Base-by-base conservation (phyloP, 2,329 filamentous ascomycete species). In the Phoma herbarum region DNA sequence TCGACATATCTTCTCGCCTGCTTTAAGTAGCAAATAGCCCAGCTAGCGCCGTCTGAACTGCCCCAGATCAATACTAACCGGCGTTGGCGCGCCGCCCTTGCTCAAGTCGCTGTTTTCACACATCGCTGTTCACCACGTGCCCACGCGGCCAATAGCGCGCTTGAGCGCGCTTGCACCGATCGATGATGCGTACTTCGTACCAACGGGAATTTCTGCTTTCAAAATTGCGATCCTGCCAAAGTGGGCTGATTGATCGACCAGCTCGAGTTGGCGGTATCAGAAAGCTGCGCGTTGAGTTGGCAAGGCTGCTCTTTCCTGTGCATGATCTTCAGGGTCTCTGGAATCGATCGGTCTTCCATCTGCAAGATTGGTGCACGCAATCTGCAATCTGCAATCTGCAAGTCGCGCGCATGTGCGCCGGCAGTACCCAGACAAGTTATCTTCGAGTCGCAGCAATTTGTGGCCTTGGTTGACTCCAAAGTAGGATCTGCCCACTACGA, bases 181-280 rank as follows among this genome's bases (percentile, higher is more conserved):
- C 52, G 16, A 55, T 55, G 52, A 55, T 35, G 52, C 44, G 42
- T 46, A 26, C 42, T 33, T n/a, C n/a, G 12, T 12, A 5, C n/a
- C 28, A 11, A 43, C 22, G 50, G 23, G 8, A 31, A 26, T 43
- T 44, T 45, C 26, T 16, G 22, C 29, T 26, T 43, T 37, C 33
- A 4, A 37, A 11, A 33, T 51, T 26, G 26, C 48, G 37, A 42
- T 31, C 26, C n/a, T n/a, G n/a, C n/a, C n/a, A n/a, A n/a, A n/a
- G n/a, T n/a, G n/a, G n/a, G n/a, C 28, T 29, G 8, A 11, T 29
- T 4, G 9, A 43, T 20, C 23, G 14, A 31, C 31, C 2, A 25
- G 23, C 12, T 45, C 10, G 9, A 11, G 28, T 14, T 35, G 12
- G 11, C 49, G 11, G 2, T 7, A 48, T 25, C 0, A 35, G 35